Conservation (phyloP, 768 basidiomycete species). For the Suillus bovinus region DNA sequence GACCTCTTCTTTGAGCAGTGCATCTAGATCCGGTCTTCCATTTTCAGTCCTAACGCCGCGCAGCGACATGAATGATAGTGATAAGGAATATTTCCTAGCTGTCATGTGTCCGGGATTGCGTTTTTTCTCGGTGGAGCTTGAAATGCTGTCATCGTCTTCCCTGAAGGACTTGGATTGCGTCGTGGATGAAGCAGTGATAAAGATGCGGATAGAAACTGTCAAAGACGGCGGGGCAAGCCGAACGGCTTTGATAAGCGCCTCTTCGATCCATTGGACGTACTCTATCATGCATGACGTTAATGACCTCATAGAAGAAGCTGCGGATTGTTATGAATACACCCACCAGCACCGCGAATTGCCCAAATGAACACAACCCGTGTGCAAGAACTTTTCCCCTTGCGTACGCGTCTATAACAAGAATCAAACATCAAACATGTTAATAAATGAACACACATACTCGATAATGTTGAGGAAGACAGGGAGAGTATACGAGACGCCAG, state of each 20-base stretch:
- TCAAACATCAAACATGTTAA: neutral
- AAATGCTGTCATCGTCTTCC: slow-evolving; percentile 18
- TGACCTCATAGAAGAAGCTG: neutral
- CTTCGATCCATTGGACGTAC: slow-evolving; percentile 49
- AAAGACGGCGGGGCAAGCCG: slow-evolving; percentile 31
- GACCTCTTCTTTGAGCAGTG: slow-evolving; percentile 40
- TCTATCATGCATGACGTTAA: slow-evolving; percentile 16
- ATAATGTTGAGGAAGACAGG: slow-evolving; percentile 46
- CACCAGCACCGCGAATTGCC: slow-evolving; percentile 49
- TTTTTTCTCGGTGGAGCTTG: slow-evolving; percentile 15
- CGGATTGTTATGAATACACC: slow-evolving; percentile 6
- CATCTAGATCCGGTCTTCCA: slow-evolving; percentile 45
- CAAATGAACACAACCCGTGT: slow-evolving; percentile 52
- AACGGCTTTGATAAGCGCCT: slow-evolving; percentile 35
- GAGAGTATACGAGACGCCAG: slow-evolving; percentile 49
- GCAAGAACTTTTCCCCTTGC: slow-evolving; percentile 20
- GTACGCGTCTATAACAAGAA: slow-evolving; percentile 19
- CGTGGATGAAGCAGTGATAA: slow-evolving; percentile 33
- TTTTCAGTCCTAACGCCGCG: slow-evolving; percentile 28
- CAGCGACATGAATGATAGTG: slow-evolving; percentile 18
- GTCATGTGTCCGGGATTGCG: slow-evolving; percentile 5
- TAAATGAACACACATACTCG: slow-evolving; percentile 31
- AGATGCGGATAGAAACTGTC: slow-evolving; percentile 40
- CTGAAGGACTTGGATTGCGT: too few species aligned
- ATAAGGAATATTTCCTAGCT: neutral